Evolutionary conservation across 1,284 basidiomycete species (phyloP), one percentile per base, ranked within the genome.

Genomic region (Pulchroboletus neoregius): DNA sequence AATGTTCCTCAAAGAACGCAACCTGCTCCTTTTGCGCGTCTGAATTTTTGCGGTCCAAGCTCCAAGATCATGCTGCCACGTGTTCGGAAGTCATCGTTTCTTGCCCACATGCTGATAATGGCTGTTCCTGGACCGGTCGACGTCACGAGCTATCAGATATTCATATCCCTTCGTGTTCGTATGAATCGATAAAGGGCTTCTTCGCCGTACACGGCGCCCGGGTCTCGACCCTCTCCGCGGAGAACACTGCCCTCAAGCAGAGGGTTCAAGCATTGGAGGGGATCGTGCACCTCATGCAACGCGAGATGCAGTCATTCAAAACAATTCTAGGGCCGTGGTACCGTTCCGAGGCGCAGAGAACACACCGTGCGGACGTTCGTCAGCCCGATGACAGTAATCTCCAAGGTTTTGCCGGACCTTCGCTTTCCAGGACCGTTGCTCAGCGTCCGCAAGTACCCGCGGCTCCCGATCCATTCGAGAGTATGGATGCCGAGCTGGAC

Each of bases 311-410:
- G 11, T 64, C 65, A 7, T 67, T 78, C 24, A 76, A 75, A 55
- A 60, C 57, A 12, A 73, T 73, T 5, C 62, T 88, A n/a, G 83
- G 83, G 0, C 84, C 85, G 1, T 88, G 85, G 85, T 78, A 74
- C 55, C 66, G 69, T 30, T 50, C 51, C 51, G 54, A 63, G n/a
- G 43, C 16, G 32, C 58, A 63, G 12, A 48, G 53, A 34, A 40
- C 47, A 22, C 46, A 27, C 28, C 50, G 40, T 30, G 30, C 27
- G 11, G 53, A 58, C 34, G 30, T 13, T 18, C 51, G 31, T 15
- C 43, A 36, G 35, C 23, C 27, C 10, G 52, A 60, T 23, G 48
- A 55, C 9, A 39, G 9, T 10, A 41, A 39, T 30, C 28, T 44
- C 22, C 56, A 43, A 13, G 46, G 45, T 35, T 51, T 46, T 2